Base-by-base conservation (phyloP, 805 yeast genomes). In the Zygoascus tannicola region DNA sequence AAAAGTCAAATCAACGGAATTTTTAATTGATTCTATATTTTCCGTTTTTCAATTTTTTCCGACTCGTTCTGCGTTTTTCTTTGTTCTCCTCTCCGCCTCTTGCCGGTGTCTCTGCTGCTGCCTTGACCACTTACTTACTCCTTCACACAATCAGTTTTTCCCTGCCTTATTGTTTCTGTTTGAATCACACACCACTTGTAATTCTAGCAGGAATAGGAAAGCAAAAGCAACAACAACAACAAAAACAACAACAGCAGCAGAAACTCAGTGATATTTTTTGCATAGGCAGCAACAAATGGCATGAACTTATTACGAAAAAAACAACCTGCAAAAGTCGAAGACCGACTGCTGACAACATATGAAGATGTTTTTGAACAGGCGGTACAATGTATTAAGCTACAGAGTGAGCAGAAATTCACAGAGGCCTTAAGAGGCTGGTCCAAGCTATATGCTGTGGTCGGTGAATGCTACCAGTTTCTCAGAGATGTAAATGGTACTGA, bases 261-360 rank as follows among this genome's bases (percentile, higher is more conserved):
- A 20, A 26, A 19, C 34, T n/a, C n/a, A n/a, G n/a, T n/a, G n/a
- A n/a, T n/a, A n/a, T n/a, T n/a, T n/a, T n/a, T 10, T 22, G 20
- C 22, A 38, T 8, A 18, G 19, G 3, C 23, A 15, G 19, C 41
- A 4, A 19, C 42, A 12, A 15, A 33, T 32, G 43, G 33, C 36
- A 40, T 40, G 33, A 40, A 26, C 32, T 37, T 37, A 21, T 21
- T 37, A 14, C 32, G 33, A 18, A 37, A 37, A 21, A 37, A 37
- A 37, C 33, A 37, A 21, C 15, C 40, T 8, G 30, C 32, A 5
- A 32, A 34, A 32, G 36, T 28, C 15, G 28, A 32, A 15, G 38
- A 42, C 8, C 15, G 32, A 22, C 38, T 32, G 14, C 32, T 22
- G 28, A 5, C 44, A 2, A 35, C 36, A 23, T 37, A 37, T 21